Evolutionary conservation across 345 rosid genomes (phyloP), one percentile per base, ranked within the genome.

Genomic region (Salix udensis): DNA sequence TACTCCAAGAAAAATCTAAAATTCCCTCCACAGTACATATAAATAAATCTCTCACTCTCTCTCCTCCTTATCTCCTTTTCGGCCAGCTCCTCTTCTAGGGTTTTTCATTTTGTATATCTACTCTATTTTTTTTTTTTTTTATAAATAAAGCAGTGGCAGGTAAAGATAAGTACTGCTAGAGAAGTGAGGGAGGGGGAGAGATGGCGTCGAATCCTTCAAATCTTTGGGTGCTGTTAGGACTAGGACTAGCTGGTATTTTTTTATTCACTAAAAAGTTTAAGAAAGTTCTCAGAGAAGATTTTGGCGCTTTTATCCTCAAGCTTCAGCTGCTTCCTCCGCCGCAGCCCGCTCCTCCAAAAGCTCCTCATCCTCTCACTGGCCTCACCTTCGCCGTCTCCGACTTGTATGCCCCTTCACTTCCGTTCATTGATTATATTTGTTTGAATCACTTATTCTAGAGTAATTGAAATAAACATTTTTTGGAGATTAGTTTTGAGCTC

Each of bases 291-390:
- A 89, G 86, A 74, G 89, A 88, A 72, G 99, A 96, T 85, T 96
- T 92, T 71, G 99, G 99, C 39, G 99, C 99, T 37, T 93, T 96
- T 67, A 73, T 96, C 71, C 86, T 84, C 76, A 92, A 83, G 88
- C 89, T 96, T 62, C 84, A 89, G 71, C 86, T 96, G 1, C 92
- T 92, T 52, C 99, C 99, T 71, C 99, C 99, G 30, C 99, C 99
- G 24, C 99, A 82, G 75, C 99, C 98, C 30, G 89, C 97, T 74
- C 99, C 99, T 77, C 99, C 97, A 70, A 96, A 93, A 77, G 99
- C 99, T 46, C 97, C 94, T 36, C 99, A 96, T 67, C 98, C 98
- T 34, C 97, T 96, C 84, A 89, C 97, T 40, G 90, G 83, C 46
- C 95, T 96, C 84, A 73, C 88, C 18, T 93, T 96, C 78, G 92